Evolutionary conservation across 768 basidiomycete genomes (phyloP).

Genomic region (Trametes punicea): DNA sequence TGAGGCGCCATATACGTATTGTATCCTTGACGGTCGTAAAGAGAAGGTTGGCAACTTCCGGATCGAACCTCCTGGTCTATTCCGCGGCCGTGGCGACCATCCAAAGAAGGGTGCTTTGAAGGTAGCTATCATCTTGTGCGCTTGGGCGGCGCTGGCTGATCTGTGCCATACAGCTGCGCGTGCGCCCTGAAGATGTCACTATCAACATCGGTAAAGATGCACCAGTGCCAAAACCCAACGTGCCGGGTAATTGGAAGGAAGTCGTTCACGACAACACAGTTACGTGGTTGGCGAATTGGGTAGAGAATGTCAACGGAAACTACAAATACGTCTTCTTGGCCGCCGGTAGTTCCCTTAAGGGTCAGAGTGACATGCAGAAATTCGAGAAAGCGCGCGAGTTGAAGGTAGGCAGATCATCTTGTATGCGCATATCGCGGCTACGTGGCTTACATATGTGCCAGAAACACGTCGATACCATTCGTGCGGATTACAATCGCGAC

Average conservation of each 20-base stretch:
- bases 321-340: conserved; percentile 98
- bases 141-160: neutral
- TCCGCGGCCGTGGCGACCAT: conserved; percentile 96
- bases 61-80: conserved; percentile 97
- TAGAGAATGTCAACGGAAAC: conserved; percentile 94
- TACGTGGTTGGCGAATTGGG: conserved; percentile 99
- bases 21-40: conserved; percentile 91
- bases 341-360: conserved; percentile 96
- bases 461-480: conserved; percentile 89
- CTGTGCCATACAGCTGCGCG: conserved; percentile 56
- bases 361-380: conserved; percentile 96
- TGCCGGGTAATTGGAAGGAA: conserved; percentile 88
- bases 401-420: conserved; percentile 54
- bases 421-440: neutral
- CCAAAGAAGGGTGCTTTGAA: conserved; percentile 96
- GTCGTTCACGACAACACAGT: conserved; percentile 93
- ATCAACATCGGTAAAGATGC: conserved; percentile 85
- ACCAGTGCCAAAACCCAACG: conserved; percentile 81
- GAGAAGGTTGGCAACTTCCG: conserved; percentile 99
- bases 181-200: conserved; percentile 92
- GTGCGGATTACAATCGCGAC: conserved; percentile 81
- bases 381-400: conserved; percentile 98
- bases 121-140: conserved; percentile 39
- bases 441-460: conserved; percentile 33
- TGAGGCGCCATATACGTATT: conserved; percentile 82